Evolutionary conservation across 2,329 filamentous ascomycete genomes (phyloP).

Genomic region (Tolypocladium inflatum): DNA sequence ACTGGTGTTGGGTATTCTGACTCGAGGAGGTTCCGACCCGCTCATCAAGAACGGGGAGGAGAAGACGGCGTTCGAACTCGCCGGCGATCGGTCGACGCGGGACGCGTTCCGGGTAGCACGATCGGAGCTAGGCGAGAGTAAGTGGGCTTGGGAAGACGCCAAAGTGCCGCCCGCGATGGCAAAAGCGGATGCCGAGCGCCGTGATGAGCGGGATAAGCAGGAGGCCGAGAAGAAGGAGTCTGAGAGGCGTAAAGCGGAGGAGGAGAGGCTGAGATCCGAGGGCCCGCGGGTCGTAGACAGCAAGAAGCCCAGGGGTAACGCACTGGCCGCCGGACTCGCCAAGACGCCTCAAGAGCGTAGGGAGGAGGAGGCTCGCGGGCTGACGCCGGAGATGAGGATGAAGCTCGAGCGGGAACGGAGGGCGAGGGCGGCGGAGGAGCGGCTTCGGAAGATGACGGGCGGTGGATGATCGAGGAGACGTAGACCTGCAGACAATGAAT

Average conservation of each 20-base stretch:
- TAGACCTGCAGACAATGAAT: neutral
- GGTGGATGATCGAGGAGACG: constrained; percentile 8
- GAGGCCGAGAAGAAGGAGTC: constrained; percentile 60
- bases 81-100: constrained; percentile 74
- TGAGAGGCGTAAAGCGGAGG: constrained; percentile 62
- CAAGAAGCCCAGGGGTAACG: constrained; percentile 42
- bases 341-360: constrained; percentile 74
- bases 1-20: constrained; percentile 67
- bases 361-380: constrained; percentile 72
- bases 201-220: constrained; percentile 59
- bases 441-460: constrained; percentile 54
- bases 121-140: constrained; percentile 65
- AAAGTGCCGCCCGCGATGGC: constrained; percentile 63
- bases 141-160: constrained; percentile 71
- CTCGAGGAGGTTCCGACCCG: constrained; percentile 68
- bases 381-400: constrained; percentile 81
- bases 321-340: constrained; percentile 41
- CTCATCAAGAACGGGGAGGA: constrained; percentile 61
- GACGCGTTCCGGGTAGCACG: constrained; percentile 89
- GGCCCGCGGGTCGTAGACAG: constrained; percentile 45
- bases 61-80: constrained; percentile 79
- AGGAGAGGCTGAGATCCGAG: constrained; percentile 60
- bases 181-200: constrained; percentile 59
- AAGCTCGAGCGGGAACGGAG: constrained; percentile 79
- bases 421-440: constrained; percentile 84